Base-by-base conservation (phyloP, 169 alveolate species). In the Plasmodium ovale region DNA sequence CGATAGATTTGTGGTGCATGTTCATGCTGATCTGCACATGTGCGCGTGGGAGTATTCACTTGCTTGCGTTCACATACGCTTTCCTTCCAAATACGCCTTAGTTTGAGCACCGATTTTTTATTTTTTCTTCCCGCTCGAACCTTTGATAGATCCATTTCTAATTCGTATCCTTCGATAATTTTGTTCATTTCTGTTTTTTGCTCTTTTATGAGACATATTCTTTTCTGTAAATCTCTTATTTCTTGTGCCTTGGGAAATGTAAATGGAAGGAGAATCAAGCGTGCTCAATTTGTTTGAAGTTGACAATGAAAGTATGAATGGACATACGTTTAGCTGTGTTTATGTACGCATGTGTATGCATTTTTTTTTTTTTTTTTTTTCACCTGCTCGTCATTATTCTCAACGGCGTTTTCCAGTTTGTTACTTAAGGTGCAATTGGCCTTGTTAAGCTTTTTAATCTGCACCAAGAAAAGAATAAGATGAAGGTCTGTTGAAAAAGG, bases 351-450 rank as follows among this genome's bases (percentile, higher is more conserved):
- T n/a, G n/a, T n/a, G n/a, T n/a, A n/a, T n/a, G n/a, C n/a, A n/a
- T n/a, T n/a, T n/a, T n/a, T n/a, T n/a, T 29, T 19, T 12, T 70
- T 16, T 10, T 10, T 60, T 37, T 37, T 4, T 62, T 2, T 77
- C 53, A 77, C 88, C 37, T 77, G 88, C 44, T 77, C 88, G 37
- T 77, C 88, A 37, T 77, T 77, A 53, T 77, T 60, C 56, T 77
- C 88, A 60, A 77, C 77, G 47, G 88, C 88, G 3, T 42, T 64
- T 37, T 77, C 88, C 42, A 77, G 70, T 53, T 77, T 77, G 2
- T 10, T 31, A 42, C 65, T 77, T 62, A 77, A 37, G 23, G 23
- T 62, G 14, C 16, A 62, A 39, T 77, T 77, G 14, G 58, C 23
- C 53, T 64, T 60, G 54, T 47, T 60, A n/a, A 77, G 47, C 21